Base-by-base conservation (phyloP, 1,284 basidiomycete species). In the Ganoderma lingzhi region DNA sequence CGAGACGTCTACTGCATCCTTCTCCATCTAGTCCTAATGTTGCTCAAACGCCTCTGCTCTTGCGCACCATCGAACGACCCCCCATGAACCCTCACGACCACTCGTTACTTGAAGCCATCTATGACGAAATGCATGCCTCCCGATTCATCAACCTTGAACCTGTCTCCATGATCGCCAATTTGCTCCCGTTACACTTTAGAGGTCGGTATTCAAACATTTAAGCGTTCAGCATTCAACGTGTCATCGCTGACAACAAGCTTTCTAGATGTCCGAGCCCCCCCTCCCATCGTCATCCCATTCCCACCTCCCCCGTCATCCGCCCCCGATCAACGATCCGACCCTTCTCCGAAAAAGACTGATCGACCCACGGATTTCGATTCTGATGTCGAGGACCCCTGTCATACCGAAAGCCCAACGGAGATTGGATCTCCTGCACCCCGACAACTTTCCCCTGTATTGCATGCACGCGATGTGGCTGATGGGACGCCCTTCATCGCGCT, bases 91-190 rank as follows among this genome's bases (percentile, higher is more conserved):
- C 90, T 4, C 82, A 89, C n/a, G 90, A 93, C 71, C 91, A 93
- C 76, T 84, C 85, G 0, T 71, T 91, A 23, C 80, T 93, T 30
- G 87, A 90, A 72, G 79, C 80, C 59, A 89, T 92, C n/a, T 92
- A 91, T 79, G 83, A 81, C 42, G 88, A 90, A 73, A 89, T 91
- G 87, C 88, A 92, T 48, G 84, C 85, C 3, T 82, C 86, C 8
- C 80, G 90, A 42, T 92, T 91, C 73, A 88, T 93, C 74, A 93
- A 92, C 75, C 78, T 87, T 2, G 80, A 86, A 30, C 91, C 91
- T 0, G 76, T 92, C 19, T 88, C 89, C 1, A 71, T 92, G 45
- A 77, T 93, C 61, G 81, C 84, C n/a, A 90, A 88, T 71, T 81
- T 83, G 4, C 76, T 93, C 19, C 83, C 85, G 15, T 73, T 87